These are phyloP conservation scores for Vanilla planifolia DNA, from an alignment of 106 monocot species.

Conservation along the genomic window DNA sequence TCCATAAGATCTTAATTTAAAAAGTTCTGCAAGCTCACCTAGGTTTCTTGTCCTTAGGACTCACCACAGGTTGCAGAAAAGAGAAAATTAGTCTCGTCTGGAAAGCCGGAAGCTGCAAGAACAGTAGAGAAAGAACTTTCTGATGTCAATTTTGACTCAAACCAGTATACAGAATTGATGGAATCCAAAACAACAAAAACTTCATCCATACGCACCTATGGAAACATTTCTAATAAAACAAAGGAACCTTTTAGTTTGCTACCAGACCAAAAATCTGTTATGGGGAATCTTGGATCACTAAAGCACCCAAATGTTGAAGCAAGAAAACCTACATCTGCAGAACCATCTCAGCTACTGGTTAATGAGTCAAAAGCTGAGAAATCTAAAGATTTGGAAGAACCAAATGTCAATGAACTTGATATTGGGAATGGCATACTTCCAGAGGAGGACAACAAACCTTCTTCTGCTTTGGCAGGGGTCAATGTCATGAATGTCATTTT, in stretches of 20 bases:
- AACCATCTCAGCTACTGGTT: conserved; percentile 4
- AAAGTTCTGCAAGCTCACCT: not conserved
- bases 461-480: conserved; percentile 53
- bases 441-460: conserved; percentile 27
- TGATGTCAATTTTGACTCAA: not conserved
- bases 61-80: not conserved
- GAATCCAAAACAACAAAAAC: conserved; percentile 1
- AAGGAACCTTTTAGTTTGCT: conserved; percentile 4
- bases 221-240: conserved; percentile 1
- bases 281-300: conserved; percentile 17
- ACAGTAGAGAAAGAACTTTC: not conserved
- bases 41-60: not conserved
- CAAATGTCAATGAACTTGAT: conserved; percentile 8
- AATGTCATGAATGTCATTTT: conserved; percentile 92
- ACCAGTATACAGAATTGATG: not conserved
- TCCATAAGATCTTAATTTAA: not conserved
- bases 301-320: conserved; percentile 20
- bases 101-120: not conserved
- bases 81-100: not conserved
- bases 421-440: conserved; percentile 8
- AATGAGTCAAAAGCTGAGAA: conserved; percentile 8
- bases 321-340: conserved; percentile 6
- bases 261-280: conserved; percentile 1
- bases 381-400: conserved; percentile 13
- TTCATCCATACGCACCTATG: not conserved